Conservation (phyloP, 371 early-diverging fungal genomes). For the Rhizopus delemar region DNA sequence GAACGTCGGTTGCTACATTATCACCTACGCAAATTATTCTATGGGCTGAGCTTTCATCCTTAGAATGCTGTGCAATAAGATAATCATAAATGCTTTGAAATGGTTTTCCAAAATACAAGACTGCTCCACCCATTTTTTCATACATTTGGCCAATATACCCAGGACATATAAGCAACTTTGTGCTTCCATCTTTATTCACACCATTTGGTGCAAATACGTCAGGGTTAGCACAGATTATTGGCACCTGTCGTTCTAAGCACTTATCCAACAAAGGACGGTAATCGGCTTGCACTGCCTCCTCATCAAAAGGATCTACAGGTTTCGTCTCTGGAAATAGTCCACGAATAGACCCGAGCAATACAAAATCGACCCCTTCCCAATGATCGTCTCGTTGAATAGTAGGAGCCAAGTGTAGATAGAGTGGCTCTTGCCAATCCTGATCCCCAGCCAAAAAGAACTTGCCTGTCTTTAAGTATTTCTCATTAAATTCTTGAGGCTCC, state of each 20-base stretch:
- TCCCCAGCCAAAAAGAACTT: conserved; percentile 40
- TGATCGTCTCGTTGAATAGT: conserved; percentile 19
- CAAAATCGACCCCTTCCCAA: conserved; percentile 43
- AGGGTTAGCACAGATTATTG: conserved; percentile 49
- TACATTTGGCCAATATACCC: conserved; percentile 47
- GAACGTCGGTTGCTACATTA: conserved; percentile 44
- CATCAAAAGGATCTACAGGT: conserved; percentile 26
- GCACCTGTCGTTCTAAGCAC: conserved; percentile 26
- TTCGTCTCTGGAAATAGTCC: conserved; percentile 19
- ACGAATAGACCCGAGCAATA: conserved; percentile 35
- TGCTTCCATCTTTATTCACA: conserved; percentile 28
- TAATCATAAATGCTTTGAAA: conserved; percentile 44
- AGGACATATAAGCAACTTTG: conserved; percentile 35
- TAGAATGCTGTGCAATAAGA: conserved; percentile 18
- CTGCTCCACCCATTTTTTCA: conserved; percentile 43
- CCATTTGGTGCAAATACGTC: conserved; percentile 52
- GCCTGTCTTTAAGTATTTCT: conserved; percentile 30
- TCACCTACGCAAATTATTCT: conserved; percentile 45
- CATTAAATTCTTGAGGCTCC: conserved; percentile 28
- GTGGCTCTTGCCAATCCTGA: conserved; percentile 39
- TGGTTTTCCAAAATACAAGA: conserved; percentile 52
- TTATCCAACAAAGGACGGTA: conserved; percentile 31
- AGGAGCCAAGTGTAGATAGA: conserved; percentile 32
- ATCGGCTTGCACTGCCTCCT: conserved; percentile 28
- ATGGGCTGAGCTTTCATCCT: conserved; percentile 1